These are phyloP conservation scores for Candida nonsorbophila DNA, from an alignment of 805 yeast species.

Conservation along the genomic window DNA sequence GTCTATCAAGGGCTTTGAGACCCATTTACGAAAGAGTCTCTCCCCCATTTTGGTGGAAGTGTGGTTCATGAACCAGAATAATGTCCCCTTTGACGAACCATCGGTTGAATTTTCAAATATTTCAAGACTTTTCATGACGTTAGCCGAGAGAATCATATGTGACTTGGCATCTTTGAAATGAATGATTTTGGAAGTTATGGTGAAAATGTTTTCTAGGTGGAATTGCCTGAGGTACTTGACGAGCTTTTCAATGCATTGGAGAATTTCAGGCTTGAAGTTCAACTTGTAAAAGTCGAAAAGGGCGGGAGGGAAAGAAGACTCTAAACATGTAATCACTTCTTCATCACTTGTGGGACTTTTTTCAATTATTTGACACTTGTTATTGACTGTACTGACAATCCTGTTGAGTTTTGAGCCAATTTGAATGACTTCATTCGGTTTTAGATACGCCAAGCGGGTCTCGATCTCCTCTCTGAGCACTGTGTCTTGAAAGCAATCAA, in stretches of 20 bases:
- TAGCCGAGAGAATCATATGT: slow-evolving; percentile 57
- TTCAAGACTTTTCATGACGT: slow-evolving; percentile 68
- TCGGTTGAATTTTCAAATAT: slow-evolving; percentile 65
- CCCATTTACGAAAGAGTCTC: slow-evolving; percentile 66
- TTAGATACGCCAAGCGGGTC: slow-evolving; percentile 66
- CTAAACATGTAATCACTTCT: slow-evolving; percentile 1
- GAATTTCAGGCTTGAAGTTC: slow-evolving; percentile 15
- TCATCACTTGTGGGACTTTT: slow-evolving; percentile 6
- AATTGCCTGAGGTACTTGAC: slow-evolving; percentile 58
- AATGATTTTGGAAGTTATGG: slow-evolving; percentile 44
- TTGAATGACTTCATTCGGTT: slow-evolving; percentile 69
- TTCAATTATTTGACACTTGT: slow-evolving; percentile 5
- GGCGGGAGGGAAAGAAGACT: slow-evolving; percentile 4
- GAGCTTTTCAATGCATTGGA: slow-evolving; percentile 41
- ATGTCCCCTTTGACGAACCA: slow-evolving; percentile 54
- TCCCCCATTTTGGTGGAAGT: slow-evolving; percentile 76
- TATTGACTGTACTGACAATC: slow-evolving; percentile 11
- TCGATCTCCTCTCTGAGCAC: slow-evolving; percentile 57
- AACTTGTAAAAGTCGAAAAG: slow-evolving; percentile 19
- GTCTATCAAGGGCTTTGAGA: slow-evolving; percentile 62
- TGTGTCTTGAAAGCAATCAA: slow-evolving; percentile 66
- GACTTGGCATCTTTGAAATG: slow-evolving; percentile 44
- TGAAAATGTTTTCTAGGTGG: slow-evolving; percentile 51
- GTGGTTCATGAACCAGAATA: slow-evolving; percentile 76
- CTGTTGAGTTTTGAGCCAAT: slow-evolving; percentile 15